Evolutionary conservation across 768 basidiomycete species (phyloP).

Genomic region (Leccinum olivaceopallidum): DNA sequence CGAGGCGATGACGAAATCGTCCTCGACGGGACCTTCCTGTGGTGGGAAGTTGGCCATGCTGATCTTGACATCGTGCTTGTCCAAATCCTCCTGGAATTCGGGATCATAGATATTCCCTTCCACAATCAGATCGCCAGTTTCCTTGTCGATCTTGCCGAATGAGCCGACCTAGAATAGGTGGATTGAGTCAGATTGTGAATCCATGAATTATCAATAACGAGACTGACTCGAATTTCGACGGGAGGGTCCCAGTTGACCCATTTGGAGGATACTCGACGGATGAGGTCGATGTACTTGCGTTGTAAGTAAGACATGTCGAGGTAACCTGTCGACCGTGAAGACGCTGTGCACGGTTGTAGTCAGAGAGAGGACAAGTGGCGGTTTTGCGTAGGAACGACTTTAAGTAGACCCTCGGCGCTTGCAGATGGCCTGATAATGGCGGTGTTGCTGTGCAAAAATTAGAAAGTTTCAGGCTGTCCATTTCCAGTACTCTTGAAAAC

Average conservation of each 20-base stretch:
- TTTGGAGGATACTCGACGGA: constrained; percentile 32
- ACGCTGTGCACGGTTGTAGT: not conserved
- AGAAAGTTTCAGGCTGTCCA: too few relatives aligned
- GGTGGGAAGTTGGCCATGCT: constrained; percentile 21
- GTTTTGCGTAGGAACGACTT: not conserved
- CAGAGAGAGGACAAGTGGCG: not conserved
- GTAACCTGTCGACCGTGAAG: not conserved
- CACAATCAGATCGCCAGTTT: constrained; percentile 32
- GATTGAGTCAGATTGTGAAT: not conserved
- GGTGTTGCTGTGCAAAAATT: not conserved
- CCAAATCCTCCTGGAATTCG: constrained; percentile 18
- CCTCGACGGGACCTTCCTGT: constrained; percentile 19
- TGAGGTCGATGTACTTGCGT: constrained; percentile 39
- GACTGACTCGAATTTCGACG: constrained; percentile 27
- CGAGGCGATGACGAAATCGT: constrained; percentile 27
- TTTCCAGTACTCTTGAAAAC: too few relatives aligned
- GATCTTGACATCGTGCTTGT: constrained; percentile 12
- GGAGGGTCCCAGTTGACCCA: constrained; percentile 41
- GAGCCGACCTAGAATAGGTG: constrained; percentile 32
- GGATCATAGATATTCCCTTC: constrained; percentile 38
- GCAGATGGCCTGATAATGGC: not conserved
- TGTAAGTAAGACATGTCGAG: constrained; percentile 15
- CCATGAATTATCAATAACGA: not conserved
- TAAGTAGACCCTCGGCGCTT: not conserved
- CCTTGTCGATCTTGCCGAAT: constrained; percentile 35